Conservation (phyloP, 805 yeast species). For the Ogataea neopini region DNA sequence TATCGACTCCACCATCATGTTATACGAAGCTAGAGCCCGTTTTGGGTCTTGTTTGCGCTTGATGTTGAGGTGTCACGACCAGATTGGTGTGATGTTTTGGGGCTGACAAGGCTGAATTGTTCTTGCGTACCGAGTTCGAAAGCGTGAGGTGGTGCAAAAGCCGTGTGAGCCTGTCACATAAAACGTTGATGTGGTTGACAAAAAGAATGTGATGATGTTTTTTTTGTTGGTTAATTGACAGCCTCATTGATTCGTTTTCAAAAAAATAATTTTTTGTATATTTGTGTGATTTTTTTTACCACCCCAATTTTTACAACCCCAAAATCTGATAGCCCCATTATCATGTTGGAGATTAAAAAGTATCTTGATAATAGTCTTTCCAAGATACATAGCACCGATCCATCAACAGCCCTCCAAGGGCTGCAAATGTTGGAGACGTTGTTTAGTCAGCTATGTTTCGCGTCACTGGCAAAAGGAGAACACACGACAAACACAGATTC, state of each 20-base stretch:
- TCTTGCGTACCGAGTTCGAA: neutral
- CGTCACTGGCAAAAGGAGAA: neutral
- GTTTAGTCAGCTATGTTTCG: conserved; percentile 18
- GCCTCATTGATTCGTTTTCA: neutral
- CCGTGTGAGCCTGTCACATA: neutral
- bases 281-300: neutral
- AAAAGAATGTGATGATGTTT: neutral
- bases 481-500: neutral
- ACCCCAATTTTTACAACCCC: neutral
- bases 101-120: neutral
- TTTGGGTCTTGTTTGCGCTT: conserved; percentile 3
- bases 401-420: conserved; percentile 23
- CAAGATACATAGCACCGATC: conserved; percentile 19
- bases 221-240: conserved; percentile 1
- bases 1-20: neutral
- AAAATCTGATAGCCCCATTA: neutral
- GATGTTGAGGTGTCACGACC: conserved; percentile 2
- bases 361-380: conserved; percentile 22
- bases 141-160: neutral
- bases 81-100: neutral
- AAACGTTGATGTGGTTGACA: neutral
- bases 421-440: conserved; percentile 25
- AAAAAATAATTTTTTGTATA: neutral
- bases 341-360: conserved; percentile 18
- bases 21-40: neutral